Evolutionary conservation across 257 asterid genomes (phyloP).

Genomic region (Jasminum sambac): DNA sequence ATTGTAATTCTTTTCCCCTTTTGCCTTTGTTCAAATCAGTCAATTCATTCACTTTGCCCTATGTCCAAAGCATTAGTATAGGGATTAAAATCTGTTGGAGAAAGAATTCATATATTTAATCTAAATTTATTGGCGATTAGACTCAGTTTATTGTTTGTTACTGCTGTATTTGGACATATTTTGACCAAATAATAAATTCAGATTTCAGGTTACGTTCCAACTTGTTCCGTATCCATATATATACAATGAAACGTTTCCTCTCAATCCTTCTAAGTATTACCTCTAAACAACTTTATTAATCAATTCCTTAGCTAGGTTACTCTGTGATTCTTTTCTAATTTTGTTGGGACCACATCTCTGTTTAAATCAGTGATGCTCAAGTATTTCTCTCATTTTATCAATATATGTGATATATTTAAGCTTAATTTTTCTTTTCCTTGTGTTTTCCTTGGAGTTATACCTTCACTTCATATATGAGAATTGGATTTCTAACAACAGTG

Average conservation of each 20-base stretch:
- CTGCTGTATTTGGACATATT: background rate
- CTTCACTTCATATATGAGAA: background rate
- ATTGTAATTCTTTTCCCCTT: no score
- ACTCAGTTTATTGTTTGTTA: background rate
- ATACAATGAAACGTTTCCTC: background rate
- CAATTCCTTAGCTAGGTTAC: background rate
- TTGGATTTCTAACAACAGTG: conserved; percentile 18
- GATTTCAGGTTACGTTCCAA: background rate
- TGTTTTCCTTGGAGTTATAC: conserved; percentile 16
- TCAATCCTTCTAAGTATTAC: background rate
- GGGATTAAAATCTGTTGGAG: background rate
- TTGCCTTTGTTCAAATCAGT: no score
- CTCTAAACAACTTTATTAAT: background rate
- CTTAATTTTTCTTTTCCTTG: conserved; percentile 15
- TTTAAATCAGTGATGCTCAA: background rate
- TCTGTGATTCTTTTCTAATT: background rate
- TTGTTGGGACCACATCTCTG: background rate
- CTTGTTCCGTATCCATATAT: background rate
- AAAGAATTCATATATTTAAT: background rate
- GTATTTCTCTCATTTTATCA: background rate
- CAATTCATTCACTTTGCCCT: no score
- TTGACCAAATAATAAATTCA: background rate
- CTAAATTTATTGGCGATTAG: background rate
- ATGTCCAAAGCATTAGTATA: background rate
- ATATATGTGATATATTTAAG: background rate